These are phyloP conservation scores for Pyronema domesticum DNA, from an alignment of 495 filamentous ascomycete genomes.

Conservation along the genomic window DNA sequence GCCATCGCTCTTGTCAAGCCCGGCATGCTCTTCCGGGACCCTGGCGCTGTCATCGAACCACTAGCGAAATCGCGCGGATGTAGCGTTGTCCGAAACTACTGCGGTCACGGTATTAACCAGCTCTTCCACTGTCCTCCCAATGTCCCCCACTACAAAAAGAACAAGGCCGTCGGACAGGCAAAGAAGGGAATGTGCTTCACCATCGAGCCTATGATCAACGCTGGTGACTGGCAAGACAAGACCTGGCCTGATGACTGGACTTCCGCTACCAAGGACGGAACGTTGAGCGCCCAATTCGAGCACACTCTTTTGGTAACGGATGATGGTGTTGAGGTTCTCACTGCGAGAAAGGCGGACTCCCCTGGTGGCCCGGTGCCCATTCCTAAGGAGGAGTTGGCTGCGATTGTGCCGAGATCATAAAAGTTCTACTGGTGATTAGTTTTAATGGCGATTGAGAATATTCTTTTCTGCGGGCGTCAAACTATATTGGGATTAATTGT, in stretches of 20 bases:
- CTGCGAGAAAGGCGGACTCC: conserved; percentile 60
- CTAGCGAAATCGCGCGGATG: conserved; percentile 61
- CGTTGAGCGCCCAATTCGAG: conserved; percentile 73
- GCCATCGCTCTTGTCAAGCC: conserved; percentile 75
- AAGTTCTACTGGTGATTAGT: too few species aligned
- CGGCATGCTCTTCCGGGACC: conserved; percentile 67
- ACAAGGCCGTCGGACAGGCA: conserved; percentile 73
- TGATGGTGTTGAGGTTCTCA: conserved; percentile 82
- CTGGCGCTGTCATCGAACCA: conserved; percentile 70
- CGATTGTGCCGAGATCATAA: not conserved
- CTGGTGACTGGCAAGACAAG: conserved; percentile 61
- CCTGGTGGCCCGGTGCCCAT: conserved; percentile 70
- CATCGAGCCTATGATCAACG: conserved; percentile 80
- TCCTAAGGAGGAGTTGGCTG: conserved; percentile 27
- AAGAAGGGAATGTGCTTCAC: conserved; percentile 88
- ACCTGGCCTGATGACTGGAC: conserved; percentile 92
- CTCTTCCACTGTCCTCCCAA: conserved; percentile 74
- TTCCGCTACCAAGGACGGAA: conserved; percentile 63
- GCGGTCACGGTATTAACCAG: conserved; percentile 72
- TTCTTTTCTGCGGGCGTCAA: too few species aligned
- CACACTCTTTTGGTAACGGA: conserved; percentile 91
- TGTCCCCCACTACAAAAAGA: conserved; percentile 75
- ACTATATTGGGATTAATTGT: too few species aligned
- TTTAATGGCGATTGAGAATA: too few species aligned
- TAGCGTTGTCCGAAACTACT: conserved; percentile 77